phyloP scores from a whole-genome alignment of 768 basidiomycete genomes.

The Suillus discolor region DNA sequence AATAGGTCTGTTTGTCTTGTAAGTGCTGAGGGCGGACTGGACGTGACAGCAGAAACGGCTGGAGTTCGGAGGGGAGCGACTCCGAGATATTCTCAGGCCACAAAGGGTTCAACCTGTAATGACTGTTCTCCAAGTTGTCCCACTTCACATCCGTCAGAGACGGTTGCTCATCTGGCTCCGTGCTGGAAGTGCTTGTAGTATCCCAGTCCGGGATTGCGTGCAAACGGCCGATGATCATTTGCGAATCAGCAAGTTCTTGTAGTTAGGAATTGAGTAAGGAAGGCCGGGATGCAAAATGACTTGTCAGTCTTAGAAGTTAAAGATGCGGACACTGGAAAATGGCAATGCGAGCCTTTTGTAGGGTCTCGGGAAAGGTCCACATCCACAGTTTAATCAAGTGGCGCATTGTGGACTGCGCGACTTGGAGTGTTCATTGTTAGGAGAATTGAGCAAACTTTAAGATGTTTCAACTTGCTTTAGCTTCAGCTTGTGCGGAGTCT shows the following conservation, averaged over 20 bases:
- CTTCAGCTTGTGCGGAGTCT: not conserved
- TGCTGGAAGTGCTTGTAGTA: not conserved
- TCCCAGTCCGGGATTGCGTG: not conserved
- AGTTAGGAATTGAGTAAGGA: not conserved
- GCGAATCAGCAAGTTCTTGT: not conserved
- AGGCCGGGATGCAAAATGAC: too few relatives aligned
- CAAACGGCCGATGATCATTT: not conserved
- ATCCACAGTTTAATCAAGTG: not conserved
- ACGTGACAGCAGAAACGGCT: conserved; percentile 20
- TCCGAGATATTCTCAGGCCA: conserved; percentile 7
- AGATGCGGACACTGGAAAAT: not conserved
- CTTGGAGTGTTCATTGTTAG: not conserved
- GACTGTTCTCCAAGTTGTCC: conserved; percentile 17
- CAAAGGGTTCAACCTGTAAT: conserved; percentile 13
- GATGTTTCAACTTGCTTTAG: not conserved
- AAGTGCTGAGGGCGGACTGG: conserved; percentile 7
- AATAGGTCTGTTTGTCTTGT: conserved; percentile 26
- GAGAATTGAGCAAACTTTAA: not conserved
- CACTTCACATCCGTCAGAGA: conserved; percentile 21
- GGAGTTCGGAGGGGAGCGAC: conserved; percentile 24
- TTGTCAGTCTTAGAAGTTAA: not conserved
- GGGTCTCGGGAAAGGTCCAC: not conserved
- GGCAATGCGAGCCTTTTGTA: not conserved
- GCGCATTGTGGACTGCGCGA: conserved; percentile 19
- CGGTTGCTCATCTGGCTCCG: conserved; percentile 10